phyloP scores from a whole-genome alignment of 371 early-diverging fungal species.

The Homolaphlyctis polyrhiza region DNA sequence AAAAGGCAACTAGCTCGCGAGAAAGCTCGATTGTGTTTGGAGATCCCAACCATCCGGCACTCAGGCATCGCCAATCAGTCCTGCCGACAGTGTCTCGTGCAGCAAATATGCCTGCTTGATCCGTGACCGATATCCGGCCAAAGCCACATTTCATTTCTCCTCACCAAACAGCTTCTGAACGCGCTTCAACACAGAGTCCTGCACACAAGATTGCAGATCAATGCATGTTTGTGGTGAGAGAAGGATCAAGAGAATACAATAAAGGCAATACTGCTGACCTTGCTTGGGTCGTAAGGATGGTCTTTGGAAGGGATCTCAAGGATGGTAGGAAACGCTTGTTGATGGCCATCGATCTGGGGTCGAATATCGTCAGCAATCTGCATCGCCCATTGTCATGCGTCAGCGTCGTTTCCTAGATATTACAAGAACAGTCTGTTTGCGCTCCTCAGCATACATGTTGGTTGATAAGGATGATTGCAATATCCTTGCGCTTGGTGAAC shows the following conservation, averaged over 20 bases:
- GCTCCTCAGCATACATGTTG: constrained; percentile 78
- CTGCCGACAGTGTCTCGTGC: too few species aligned
- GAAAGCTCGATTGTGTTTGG: constrained; percentile 29
- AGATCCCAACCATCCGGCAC: constrained; percentile 18
- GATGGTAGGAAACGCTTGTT: constrained; percentile 90
- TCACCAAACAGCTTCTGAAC: constrained; percentile 62
- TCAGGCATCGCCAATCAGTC: neutral
- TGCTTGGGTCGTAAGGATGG: constrained; percentile 79
- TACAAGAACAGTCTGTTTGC: too few species aligned
- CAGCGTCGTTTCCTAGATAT: too few species aligned
- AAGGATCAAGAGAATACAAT: neutral
- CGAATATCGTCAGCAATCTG: constrained; percentile 94
- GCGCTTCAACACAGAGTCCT: constrained; percentile 95
- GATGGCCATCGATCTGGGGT: constrained; percentile 81
- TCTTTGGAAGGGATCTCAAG: constrained; percentile 99
- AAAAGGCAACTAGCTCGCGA: constrained; percentile 3
- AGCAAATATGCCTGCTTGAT: too few species aligned
- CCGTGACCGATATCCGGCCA: too few species aligned
- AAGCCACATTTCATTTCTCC: neutral
- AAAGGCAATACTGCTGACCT: constrained; percentile 11
- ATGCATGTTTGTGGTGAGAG: neutral
- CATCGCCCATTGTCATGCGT: too few species aligned
- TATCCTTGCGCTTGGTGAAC: constrained; percentile 89
- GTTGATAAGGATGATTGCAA: constrained; percentile 96
- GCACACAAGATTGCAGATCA: constrained; percentile 1